These are phyloP conservation scores for Linnemannia exigua DNA, from an alignment of 192 early-diverging fungal genomes.

Conservation along the genomic window DNA sequence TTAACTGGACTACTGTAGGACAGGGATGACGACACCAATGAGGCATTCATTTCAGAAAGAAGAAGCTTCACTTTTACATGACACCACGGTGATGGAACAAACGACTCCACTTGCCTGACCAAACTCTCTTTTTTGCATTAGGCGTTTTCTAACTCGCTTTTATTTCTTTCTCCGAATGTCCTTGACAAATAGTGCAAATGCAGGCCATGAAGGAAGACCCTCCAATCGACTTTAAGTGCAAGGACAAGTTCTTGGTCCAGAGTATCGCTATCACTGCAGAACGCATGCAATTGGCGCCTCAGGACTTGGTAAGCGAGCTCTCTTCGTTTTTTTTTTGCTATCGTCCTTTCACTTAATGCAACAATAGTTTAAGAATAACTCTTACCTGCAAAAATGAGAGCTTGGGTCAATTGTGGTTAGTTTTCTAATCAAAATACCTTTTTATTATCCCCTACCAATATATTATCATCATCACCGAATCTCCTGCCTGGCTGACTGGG, in stretches of 20 bases:
- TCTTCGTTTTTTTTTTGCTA: not conserved
- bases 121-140: not conserved
- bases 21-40: not conserved
- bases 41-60: not conserved
- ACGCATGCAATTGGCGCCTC: constrained; percentile 69
- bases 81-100: not conserved
- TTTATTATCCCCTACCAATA: not conserved
- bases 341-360: constrained; percentile 3
- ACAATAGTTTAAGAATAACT: not conserved
- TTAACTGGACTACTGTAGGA: not conserved
- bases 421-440: not conserved
- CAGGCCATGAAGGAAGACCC: constrained; percentile 92
- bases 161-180: not conserved
- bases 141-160: not conserved
- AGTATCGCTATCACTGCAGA: constrained; percentile 83
- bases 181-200: constrained; percentile 75
- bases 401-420: not conserved
- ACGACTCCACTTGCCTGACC: not conserved
- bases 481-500: not conserved
- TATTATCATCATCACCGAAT: not conserved
- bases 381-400: not conserved
- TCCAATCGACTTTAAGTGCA: constrained; percentile 83
- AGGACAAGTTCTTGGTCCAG: constrained; percentile 98
- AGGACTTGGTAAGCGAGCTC: constrained; percentile 69
- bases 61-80: not conserved